phyloP scores from a whole-genome alignment of 495 filamentous ascomycete genomes.

The Rhizodiscina lignyota region DNA sequence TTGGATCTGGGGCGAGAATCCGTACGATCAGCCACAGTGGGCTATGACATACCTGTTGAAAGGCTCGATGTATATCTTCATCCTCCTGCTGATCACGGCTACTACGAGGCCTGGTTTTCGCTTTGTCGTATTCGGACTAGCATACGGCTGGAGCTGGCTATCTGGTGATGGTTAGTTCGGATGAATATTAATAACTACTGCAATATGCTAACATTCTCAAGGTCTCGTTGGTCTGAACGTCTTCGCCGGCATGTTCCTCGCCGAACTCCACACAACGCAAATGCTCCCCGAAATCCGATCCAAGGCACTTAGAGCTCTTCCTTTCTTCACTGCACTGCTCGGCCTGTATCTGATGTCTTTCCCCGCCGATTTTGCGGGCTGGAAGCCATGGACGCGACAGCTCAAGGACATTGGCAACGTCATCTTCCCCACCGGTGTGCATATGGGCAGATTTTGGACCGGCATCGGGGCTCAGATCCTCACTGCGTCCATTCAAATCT shows the following conservation, averaged over 20 bases:
- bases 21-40: slow-evolving; percentile 22
- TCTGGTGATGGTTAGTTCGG: neutral
- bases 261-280: too few species aligned
- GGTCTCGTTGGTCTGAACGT: neutral
- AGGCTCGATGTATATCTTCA: slow-evolving; percentile 17
- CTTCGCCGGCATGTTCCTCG: slow-evolving; percentile 4
- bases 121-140: neutral
- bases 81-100: slow-evolving; percentile 12
- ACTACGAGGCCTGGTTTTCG: neutral
- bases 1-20: slow-evolving; percentile 14
- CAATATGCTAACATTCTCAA: slow-evolving; percentile 3
- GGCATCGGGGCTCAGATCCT: neutral
- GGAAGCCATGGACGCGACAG: neutral
- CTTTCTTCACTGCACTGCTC: neutral
- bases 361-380: neutral
- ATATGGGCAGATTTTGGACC: neutral
- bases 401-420: neutral
- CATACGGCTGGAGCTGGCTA: neutral
- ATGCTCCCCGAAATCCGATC: too few species aligned
- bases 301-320: neutral
- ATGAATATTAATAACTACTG: slow-evolving; percentile 1
- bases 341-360: neutral
- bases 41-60: slow-evolving; percentile 15
- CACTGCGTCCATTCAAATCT: neutral
- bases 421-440: neutral